phyloP scores from a whole-genome alignment of 805 yeast genomes.

The Cyberlindnera americana region DNA sequence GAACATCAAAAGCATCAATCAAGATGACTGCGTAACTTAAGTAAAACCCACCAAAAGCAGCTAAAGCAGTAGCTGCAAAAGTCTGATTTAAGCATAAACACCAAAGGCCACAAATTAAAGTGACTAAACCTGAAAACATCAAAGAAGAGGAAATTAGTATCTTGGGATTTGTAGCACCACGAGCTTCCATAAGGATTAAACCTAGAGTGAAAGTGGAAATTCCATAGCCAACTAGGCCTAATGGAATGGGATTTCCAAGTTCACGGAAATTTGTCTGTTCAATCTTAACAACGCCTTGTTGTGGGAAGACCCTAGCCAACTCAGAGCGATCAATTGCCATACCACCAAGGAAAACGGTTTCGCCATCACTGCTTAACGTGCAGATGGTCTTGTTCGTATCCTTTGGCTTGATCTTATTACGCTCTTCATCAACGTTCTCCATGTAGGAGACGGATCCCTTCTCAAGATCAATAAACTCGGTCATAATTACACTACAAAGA shows the following conservation, averaged over 20 bases:
- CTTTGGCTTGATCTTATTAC: constrained; percentile 1
- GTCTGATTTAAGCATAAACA: constrained; percentile 49
- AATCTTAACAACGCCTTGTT: constrained; percentile 18
- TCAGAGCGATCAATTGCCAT: constrained; percentile 47
- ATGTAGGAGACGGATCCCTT: constrained; percentile 12
- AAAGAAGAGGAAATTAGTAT: constrained; percentile 43
- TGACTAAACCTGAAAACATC: constrained; percentile 48
- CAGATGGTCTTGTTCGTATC: constrained; percentile 8
- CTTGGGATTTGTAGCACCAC: constrained; percentile 41
- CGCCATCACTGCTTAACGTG: constrained; percentile 30
- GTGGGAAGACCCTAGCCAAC: constrained; percentile 49
- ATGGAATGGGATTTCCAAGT: constrained; percentile 46
- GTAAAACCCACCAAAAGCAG: constrained; percentile 56
- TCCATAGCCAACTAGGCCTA: constrained; percentile 49
- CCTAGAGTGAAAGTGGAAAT: constrained; percentile 46
- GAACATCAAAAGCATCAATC: constrained; percentile 42
- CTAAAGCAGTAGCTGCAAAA: constrained; percentile 52
- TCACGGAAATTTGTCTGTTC: constrained; percentile 29
- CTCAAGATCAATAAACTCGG: constrained; percentile 10
- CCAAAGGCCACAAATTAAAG: constrained; percentile 49
- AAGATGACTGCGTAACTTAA: constrained; percentile 44
- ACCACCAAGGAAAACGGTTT: constrained; percentile 37
- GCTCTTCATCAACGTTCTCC: constrained; percentile 6
- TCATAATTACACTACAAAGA: too few relatives aligned
- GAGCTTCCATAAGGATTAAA: constrained; percentile 42